Base-by-base conservation (phyloP, 257 asterid species). In the Plectranthus barbatus region DNA sequence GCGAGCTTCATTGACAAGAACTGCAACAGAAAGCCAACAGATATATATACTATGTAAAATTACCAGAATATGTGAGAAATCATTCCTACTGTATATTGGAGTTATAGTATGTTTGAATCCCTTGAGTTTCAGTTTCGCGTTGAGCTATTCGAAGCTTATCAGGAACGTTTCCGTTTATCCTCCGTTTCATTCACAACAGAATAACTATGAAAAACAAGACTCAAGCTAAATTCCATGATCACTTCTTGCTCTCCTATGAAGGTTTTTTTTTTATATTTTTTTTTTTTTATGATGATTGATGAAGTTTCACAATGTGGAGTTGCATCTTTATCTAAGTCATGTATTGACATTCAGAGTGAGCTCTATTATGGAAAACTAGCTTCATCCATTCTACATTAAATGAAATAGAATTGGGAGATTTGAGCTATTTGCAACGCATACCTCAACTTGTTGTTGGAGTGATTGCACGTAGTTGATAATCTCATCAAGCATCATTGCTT, bases 401-500 rank as follows among this genome's bases (percentile, higher is more conserved):
- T 3, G 0, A 31, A 31, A 31, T 31, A 31, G 5, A 4, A 31
- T 4, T 31, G 5, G 36, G 18, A 39, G 5, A 12, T 62, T n/a
- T 21, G 18, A 13, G 23, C 18, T 42, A 24, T 41, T 24, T 19
- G 17, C 12, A 37, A 17, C 13, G 33, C 73, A 53, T 83, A 92
- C 99, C 99, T 92, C 97, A 37, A 92, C 99, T 56, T 92, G 96
- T 60, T 89, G 97, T 61, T 92, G 96, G 62, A 91, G 90, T 11
- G 95, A 91, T 71, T 91, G 96, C 54, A 91, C 96, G 54, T 91
- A 91, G 79, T 92, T 92, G 78, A 92, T 92, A 55, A 92, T 92
- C 84, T 92, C 99, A 79, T 92, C 99, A 33, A 89, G 97, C 95
- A 92, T 89, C 84, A 92, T 86, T 7, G 99, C 99, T 79, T 92